Base-by-base conservation (phyloP, 2,329 filamentous ascomycete genomes). In the Amesomyces nigricolor region DNA sequence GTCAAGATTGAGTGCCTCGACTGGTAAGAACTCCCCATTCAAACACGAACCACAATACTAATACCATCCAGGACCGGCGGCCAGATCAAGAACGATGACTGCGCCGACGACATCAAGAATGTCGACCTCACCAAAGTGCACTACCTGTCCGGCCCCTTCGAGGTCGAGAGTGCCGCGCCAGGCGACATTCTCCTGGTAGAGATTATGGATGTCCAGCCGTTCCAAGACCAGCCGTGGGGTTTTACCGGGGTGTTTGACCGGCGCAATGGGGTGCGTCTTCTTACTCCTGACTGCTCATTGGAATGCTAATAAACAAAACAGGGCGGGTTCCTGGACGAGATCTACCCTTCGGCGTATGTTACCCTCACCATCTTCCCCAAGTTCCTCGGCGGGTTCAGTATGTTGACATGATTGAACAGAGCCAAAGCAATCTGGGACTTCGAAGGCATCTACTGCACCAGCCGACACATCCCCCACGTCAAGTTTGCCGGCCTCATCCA, bases 1-100 rank as follows among this genome's bases (percentile, higher is more conserved):
- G 91, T 96, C 62, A 95, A 95, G 72, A 95, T 96, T 62, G 89
- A 96, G 76, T 96, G 91, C 66, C 76, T 94, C 7, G 89, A 95
- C 73, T 95, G 89, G 84, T 70, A 64, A 57, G 62, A 14, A n/a
- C 32, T 42, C 4, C 40, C 22, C 38, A 2, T 16, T 2, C 11
- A 4, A 49, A 4, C 16, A 38, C 2, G 45, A 6, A 2, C 40
- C 14, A 26, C 30, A 43, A 43, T 19, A 26, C 51, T 56, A n/a
- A 46, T 5, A 10, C n/a, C 17, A 2, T 16, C 4, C 54, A 79
- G 78, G 78, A 85, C 83, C 5, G 83, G 83, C 19, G 91, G 91
- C 2, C 91, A 96, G 65, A 95, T 96, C 65, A 79, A 81, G 53
- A 95, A 96, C 72, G 87, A 92, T 62, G 91, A 96, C 70, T 87